phyloP scores from a whole-genome alignment of 176 grass and related monocot species.

The Poa pratensis region DNA sequence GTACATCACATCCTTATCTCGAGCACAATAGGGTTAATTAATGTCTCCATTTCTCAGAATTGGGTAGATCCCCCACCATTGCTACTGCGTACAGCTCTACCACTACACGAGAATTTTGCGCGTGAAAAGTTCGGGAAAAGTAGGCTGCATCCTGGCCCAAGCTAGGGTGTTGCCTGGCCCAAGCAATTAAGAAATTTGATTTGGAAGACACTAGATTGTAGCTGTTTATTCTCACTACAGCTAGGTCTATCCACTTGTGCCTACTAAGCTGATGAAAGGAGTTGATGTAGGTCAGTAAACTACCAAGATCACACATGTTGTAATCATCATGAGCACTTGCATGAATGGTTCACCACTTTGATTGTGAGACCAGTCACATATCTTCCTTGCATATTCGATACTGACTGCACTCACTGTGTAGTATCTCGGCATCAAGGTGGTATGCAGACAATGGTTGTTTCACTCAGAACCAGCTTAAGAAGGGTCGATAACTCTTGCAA shows the following conservation, averaged over 20 bases:
- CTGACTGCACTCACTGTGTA: not conserved
- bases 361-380: slow-evolving; percentile 15
- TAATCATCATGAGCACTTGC: slow-evolving; percentile 41
- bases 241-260: slow-evolving; percentile 40
- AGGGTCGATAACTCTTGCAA: not conserved
- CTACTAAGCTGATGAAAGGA: slow-evolving; percentile 41
- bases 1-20: no score
- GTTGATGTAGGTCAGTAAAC: slow-evolving; percentile 38
- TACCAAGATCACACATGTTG: slow-evolving; percentile 33
- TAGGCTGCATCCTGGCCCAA: slow-evolving; percentile 22
- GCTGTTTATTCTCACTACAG: slow-evolving; percentile 52
- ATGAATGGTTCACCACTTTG: slow-evolving; percentile 27
- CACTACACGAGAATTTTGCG: not conserved
- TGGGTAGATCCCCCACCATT: slow-evolving; percentile 6
- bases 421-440: slow-evolving; percentile 26
- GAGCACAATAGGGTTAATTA: not conserved
- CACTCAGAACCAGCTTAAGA: not conserved
- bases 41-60: not conserved
- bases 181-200: slow-evolving; percentile 47
- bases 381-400: slow-evolving; percentile 21
- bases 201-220: slow-evolving; percentile 29
- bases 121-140: slow-evolving; percentile 20
- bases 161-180: slow-evolving; percentile 45
- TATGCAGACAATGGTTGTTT: slow-evolving; percentile 3
- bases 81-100: slow-evolving; percentile 14